Percentiles rank a stretch among this genome's conserved stretches.
These are phyloP conservation scores for Phytophthora agathidicida DNA, from an alignment of 352 stramenopile genomes.

Conservation along the genomic window DNA sequence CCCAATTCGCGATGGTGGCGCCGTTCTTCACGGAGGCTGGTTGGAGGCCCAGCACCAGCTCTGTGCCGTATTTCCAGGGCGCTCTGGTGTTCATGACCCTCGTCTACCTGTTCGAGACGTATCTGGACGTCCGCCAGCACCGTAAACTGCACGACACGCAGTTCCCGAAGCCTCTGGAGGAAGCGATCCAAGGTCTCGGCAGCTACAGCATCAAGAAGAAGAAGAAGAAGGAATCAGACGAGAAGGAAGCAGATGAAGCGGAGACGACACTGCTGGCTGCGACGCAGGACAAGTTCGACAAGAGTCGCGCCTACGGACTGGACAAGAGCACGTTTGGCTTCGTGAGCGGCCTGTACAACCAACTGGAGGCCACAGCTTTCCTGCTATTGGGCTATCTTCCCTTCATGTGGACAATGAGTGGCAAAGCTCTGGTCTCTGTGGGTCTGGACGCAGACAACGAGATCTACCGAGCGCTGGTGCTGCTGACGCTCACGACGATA, in stretches of 20 bases:
- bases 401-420: slow-evolving; percentile 93
- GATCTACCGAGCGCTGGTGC: slow-evolving; percentile 78
- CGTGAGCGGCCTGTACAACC: slow-evolving; percentile 87
- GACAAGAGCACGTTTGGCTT: slow-evolving; percentile 97
- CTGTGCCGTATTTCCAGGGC: slow-evolving; percentile 73
- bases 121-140: slow-evolving; percentile 93
- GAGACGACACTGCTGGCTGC: slow-evolving; percentile 77
- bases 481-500: slow-evolving; percentile 70
- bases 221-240: slow-evolving; percentile 9
- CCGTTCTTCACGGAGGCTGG: slow-evolving; percentile 63
- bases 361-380: slow-evolving; percentile 85
- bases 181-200: slow-evolving; percentile 58
- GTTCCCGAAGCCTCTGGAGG: slow-evolving; percentile 61
- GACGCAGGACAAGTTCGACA: slow-evolving; percentile 92
- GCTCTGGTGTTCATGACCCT: slow-evolving; percentile 89
- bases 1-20: slow-evolving; percentile 43
- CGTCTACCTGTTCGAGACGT: slow-evolving; percentile 94
- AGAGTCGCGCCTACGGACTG: slow-evolving; percentile 93
- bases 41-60: slow-evolving; percentile 45
- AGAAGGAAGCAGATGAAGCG: slow-evolving; percentile 21
- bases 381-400: slow-evolving; percentile 93
- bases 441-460: slow-evolving; percentile 79
- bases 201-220: slow-evolving; percentile 40
- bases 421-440: slow-evolving; percentile 54
- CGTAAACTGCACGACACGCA: slow-evolving; percentile 83